Evolutionary conservation across 177 flowering plant species (phyloP).

Genomic region (Vitis hybrid): DNA sequence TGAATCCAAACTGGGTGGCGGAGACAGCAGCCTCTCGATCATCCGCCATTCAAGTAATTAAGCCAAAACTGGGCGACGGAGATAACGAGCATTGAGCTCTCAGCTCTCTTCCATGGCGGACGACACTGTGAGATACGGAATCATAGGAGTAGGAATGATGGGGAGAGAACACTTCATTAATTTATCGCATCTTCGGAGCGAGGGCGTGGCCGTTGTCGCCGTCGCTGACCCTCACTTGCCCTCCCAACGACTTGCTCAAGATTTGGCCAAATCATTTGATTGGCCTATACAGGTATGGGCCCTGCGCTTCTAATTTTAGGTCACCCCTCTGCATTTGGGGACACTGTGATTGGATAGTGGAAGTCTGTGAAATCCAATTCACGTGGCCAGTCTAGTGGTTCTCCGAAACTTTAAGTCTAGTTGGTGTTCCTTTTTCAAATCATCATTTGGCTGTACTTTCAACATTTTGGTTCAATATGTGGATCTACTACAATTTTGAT

Average conservation of each 20-base stretch:
- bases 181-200: slow-evolving; percentile 58
- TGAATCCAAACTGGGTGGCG: no score
- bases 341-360: no score
- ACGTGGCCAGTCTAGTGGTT: no score
- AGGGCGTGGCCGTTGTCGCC: slow-evolving; percentile 70
- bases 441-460: not conserved
- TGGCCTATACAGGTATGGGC: slow-evolving; percentile 63
- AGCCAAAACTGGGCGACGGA: no score
- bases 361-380: no score
- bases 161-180: slow-evolving; percentile 95
- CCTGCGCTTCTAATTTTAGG: no score
- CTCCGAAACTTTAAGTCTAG: not conserved
- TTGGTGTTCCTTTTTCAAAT: not conserved
- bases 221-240: slow-evolving; percentile 87
- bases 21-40: no score
- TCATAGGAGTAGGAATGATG: slow-evolving; percentile 51
- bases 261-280: slow-evolving; percentile 56
- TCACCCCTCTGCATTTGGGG: no score
- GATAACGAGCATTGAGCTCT: no score
- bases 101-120: no score
- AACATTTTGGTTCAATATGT: not conserved
- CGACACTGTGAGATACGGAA: no score
- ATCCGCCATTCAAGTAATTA: no score
- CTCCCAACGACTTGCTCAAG: slow-evolving; percentile 65
- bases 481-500: not conserved